Base-by-base conservation (phyloP, 2,329 filamentous ascomycete species). In the Aspergillus flavus region DNA sequence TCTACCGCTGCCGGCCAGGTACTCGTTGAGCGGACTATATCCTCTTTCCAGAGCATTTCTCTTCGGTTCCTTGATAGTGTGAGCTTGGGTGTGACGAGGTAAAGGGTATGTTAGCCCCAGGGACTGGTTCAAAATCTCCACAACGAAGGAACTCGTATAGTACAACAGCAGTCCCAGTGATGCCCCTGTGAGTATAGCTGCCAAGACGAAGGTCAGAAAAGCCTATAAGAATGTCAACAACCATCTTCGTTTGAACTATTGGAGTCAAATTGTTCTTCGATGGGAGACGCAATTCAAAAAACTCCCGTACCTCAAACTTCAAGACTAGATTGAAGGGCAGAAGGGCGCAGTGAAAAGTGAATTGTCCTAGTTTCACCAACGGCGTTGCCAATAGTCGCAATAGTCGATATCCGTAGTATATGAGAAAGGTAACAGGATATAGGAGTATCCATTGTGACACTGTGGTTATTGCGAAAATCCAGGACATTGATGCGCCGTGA, bases 101-200 rank as follows among this genome's bases (percentile, higher is more conserved):
- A 59, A 28, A 52, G 43, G 57, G 32, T 41, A 67, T 26, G 77
- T 74, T 36, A 76, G 66, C 58, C 39, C 75, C 67, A 85, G 77
- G 60, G 80, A 79, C 62, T 88, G 80, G 48, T 72, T 70, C 41
- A 85, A 72, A 2, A 83, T 68, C 1, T 85, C 81, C 6, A 85
- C 82, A 58, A 91, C 75, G 62, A 85, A 72, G 61, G 79, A 81
- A 62, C 87, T 89, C 21, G 83, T 81, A 59, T 86, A 77, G 71
- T 86, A 84, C 50, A 93, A 76, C 21, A 85, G 67, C 57, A 88
- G 75, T 58, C 91, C 91, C 32, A 88, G 80, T 12, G 86, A 57
- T 58, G 89, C 78, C n/a, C 92, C 92, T 58, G 92, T 82, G 21
- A 91, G 76, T 36, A 86, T 83, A 9, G 91, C 92, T 28, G 88